phyloP scores from a whole-genome alignment of 2,329 filamentous ascomycete species.

The Anisogramma anomala region DNA sequence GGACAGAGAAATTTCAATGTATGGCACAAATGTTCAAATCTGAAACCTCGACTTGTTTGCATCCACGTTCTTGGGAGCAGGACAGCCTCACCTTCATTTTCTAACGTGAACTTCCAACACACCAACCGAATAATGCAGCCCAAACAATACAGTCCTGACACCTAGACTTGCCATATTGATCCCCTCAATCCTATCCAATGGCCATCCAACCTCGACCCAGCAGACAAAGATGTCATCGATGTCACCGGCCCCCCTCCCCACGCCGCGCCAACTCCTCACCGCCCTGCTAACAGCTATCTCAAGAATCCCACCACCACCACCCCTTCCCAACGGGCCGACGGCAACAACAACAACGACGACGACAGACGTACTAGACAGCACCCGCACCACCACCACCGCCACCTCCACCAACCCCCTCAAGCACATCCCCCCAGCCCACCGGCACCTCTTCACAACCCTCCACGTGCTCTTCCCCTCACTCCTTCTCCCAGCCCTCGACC shows the following conservation, averaged over 20 bases:
- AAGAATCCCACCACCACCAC: slow-evolving; percentile 17
- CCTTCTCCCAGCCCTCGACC: slow-evolving; percentile 73
- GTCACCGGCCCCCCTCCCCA: slow-evolving; percentile 22
- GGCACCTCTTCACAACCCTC: slow-evolving; percentile 59
- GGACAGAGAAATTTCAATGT: no score
- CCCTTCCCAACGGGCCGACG: not conserved
- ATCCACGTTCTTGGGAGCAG: no score
- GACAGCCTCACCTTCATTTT: not conserved
- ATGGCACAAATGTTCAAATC: no score
- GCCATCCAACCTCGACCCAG: not conserved
- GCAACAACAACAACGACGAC: slow-evolving; percentile 1
- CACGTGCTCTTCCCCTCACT: slow-evolving; percentile 76
- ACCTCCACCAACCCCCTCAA: slow-evolving; percentile 24
- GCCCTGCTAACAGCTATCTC: slow-evolving; percentile 35
- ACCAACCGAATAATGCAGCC: not conserved
- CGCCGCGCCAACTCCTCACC: slow-evolving; percentile 35
- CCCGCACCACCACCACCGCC: not conserved
- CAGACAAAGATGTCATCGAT: slow-evolving; percentile 7
- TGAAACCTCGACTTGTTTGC: no score
- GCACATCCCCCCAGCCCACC: slow-evolving; percentile 27
- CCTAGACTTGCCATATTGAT: no score
- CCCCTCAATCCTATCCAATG: slow-evolving; percentile 1
- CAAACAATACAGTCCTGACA: no score
- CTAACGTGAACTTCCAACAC: no score
- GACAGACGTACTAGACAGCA: not conserved